Evolutionary conservation across 805 yeast genomes (phyloP), one percentile per base, ranked within the genome.

Genomic region (Teunomyces kruisii): DNA sequence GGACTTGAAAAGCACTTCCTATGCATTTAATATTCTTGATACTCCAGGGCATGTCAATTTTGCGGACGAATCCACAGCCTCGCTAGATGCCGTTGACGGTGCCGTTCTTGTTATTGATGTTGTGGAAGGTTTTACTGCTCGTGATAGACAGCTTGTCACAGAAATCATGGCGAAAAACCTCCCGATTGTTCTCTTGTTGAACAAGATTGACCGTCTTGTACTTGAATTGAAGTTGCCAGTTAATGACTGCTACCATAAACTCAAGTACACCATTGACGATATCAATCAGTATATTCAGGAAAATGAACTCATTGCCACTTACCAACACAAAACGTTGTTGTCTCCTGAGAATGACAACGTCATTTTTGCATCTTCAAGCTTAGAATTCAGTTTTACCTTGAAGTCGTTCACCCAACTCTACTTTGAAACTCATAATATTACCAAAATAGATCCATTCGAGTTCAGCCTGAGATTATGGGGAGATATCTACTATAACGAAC

Each of bases 21-120:
- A 68, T 13, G 78, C 80, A 0, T 55, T 83, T 15, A 88, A 86
- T 56, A 49, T 91, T 0, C 52, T 89, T 0, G 99, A 95, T 56
- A 72, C 96, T 0, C 99, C 99, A 0, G 99, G 99, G 0, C 98
- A 94, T 63, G 77, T 79, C 0, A 84, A 89, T 57, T 94, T 94
- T 57, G 66, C 73, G 24, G 97, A 89, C 58, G 97, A 94, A 53
- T 65, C 80, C 3, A 74, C 80, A 0, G 74, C 79, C 0, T 76
- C 86, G 0, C 61, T 83, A 8, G 62, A 79, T 16, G 69, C 83
- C 0, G 76, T 78, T 0, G 97, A 94, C 51, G 80, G 84, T 2
- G 80, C 79, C 0, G 66, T 84, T 0, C 61, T 90, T 1, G 86
- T 88, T 1, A 72, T 92, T n/a, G 99, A 94, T 60, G 83, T 76